phyloP scores from a whole-genome alignment of 1,139 yeast genomes.

The Candida sp. region DNA sequence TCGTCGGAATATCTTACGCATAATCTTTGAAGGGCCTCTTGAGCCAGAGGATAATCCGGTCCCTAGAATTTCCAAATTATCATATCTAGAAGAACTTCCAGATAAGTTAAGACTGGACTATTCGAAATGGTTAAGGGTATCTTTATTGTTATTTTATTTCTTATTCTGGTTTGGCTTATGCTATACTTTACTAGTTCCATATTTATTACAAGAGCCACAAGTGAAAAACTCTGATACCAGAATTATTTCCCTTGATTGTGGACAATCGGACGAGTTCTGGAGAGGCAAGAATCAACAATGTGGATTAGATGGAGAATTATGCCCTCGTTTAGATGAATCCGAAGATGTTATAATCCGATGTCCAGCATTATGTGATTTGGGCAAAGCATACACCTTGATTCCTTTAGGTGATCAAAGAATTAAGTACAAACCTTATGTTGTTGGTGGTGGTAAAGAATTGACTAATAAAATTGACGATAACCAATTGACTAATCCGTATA shows the following conservation, averaged over 20 bases:
- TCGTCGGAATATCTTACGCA: background rate
- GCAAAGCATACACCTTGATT: constrained; percentile 69
- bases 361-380: constrained; percentile 84
- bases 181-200: constrained; percentile 32
- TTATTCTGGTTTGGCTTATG: constrained; percentile 30
- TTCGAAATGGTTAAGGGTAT: constrained; percentile 21
- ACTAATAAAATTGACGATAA: constrained; percentile 11
- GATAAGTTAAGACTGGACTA: constrained; percentile 26
- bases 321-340: constrained; percentile 42
- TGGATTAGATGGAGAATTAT: constrained; percentile 65
- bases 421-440: constrained; percentile 68
- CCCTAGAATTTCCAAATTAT: constrained; percentile 17
- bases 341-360: constrained; percentile 65
- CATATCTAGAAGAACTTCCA: constrained; percentile 43
- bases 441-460: constrained; percentile 64
- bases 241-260: constrained; percentile 40
- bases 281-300: constrained; percentile 71
- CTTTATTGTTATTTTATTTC: constrained; percentile 34
- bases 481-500: constrained; percentile 47
- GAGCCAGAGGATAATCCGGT: constrained; percentile 50
- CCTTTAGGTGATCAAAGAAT: constrained; percentile 70
- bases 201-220: constrained; percentile 33
- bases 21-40: constrained; percentile 52
- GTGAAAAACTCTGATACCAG: constrained; percentile 13
- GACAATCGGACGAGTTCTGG: constrained; percentile 48